Base-by-base conservation (phyloP, 176 grass and related monocot species). In the Oryza meyeriana region DNA sequence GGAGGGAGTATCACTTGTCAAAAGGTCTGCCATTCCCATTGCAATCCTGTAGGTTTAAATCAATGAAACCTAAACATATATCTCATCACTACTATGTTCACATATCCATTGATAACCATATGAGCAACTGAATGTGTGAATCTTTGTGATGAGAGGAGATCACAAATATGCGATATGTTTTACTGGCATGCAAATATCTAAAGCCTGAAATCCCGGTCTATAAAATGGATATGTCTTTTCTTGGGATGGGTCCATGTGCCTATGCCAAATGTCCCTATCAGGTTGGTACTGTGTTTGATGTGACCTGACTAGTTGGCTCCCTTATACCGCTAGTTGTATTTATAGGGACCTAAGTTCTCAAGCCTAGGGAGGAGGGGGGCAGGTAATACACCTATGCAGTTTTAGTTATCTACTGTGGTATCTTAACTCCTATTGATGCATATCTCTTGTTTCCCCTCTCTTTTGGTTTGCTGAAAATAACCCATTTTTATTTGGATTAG, bases 401-500 rank as follows among this genome's bases (percentile, higher is more conserved):
- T 58, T 38, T 39, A 38, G 55, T 16, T 63, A 63, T 44, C 75
- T 29, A 77, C 28, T 64, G 61, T 64, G 61, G 40, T 64, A 63
- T 77, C 10, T 14, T 39, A 24, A 70, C 10, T 76, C 17, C 39
- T 87, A 47, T 35, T 62, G 31, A 39, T 12, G 76, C 39, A 44
- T 81, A 26, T 64, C 29, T 71, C 41, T 50, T 72, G 45, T 22
- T 82, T 36, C 20, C 18, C 14, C 6, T 82, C 24, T 78, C 35
- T 82, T 44, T 58, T 83, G 44, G 32, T 48, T 68, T 22, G 69
- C 24, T 81, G 47, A 69, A 74, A 39, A 5, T 7, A 72, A 55
- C 17, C 10, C 27, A 20, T 30, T 79, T 79, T n/a, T 27, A 28
- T 76, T 81, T 35, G 26, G 35, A 40, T 93, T 74, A 99, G 96